phyloP scores from a whole-genome alignment of 768 basidiomycete species.

The Epithele typhae region DNA sequence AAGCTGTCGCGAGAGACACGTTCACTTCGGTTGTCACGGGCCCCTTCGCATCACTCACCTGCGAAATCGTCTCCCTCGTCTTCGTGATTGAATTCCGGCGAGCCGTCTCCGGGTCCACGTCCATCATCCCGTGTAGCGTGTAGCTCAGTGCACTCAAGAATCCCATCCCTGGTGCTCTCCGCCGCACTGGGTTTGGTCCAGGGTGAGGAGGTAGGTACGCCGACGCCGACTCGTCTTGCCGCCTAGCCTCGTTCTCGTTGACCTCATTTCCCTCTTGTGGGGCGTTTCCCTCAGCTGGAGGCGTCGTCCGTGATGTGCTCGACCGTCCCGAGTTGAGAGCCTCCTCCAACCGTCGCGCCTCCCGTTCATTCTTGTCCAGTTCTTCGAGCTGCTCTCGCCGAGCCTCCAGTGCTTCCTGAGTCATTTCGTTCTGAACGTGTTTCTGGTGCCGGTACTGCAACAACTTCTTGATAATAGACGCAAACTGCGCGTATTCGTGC shows the following conservation, averaged over 20 bases:
- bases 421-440: constrained; percentile 97
- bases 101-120: constrained; percentile 95
- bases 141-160: constrained; percentile 89
- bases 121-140: constrained; percentile 97
- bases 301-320: constrained; percentile 16
- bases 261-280: constrained; percentile 28
- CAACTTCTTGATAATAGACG: constrained; percentile 88
- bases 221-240: constrained; percentile 27
- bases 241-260: constrained; percentile 33
- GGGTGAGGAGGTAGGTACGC: constrained; percentile 71
- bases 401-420: constrained; percentile 81
- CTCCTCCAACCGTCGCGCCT: constrained; percentile 84
- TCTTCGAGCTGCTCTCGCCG: constrained; percentile 85
- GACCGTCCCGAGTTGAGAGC: constrained; percentile 48
- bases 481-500: constrained; percentile 95
- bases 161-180: constrained; percentile 75
- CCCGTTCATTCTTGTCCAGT: constrained; percentile 87
- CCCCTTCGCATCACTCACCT: constrained; percentile 60
- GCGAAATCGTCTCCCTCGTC: constrained; percentile 91
- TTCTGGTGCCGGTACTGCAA: constrained; percentile 96
- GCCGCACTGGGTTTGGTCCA: constrained; percentile 64
- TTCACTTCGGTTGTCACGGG: too few species aligned
- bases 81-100: constrained; percentile 90
- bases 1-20: constrained; percentile 46
- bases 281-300: too few species aligned